These are phyloP conservation scores for Neonectria neomacrospora DNA, from an alignment of 2,329 filamentous ascomycete genomes.

Conservation along the genomic window DNA sequence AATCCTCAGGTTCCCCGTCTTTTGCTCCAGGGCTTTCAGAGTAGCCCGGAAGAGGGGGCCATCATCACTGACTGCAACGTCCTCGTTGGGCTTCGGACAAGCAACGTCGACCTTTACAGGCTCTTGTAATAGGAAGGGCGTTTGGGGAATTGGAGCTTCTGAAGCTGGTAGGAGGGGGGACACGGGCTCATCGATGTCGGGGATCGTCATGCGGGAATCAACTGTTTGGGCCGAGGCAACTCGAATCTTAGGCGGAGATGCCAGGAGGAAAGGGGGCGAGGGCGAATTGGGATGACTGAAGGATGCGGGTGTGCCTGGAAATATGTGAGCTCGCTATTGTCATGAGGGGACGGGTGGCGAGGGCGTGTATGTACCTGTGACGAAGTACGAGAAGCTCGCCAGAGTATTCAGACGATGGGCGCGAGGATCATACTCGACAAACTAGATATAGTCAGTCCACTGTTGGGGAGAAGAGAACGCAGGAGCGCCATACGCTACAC, in stretches of 20 bases:
- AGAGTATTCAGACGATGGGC: constrained; percentile 89
- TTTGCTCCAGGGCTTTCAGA: constrained; percentile 95
- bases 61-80: constrained; percentile 87
- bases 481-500: constrained; percentile 75
- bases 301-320: constrained; percentile 56
- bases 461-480: background rate
- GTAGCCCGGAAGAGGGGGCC: constrained; percentile 96
- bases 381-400: constrained; percentile 95
- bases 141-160: constrained; percentile 50
- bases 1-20: constrained; percentile 91
- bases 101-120: constrained; percentile 87
- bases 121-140: constrained; percentile 51
- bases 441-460: constrained; percentile 61
- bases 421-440: constrained; percentile 96
- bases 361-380: constrained; percentile 71
- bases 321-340: constrained; percentile 30
- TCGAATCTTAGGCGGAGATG: constrained; percentile 79
- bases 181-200: constrained; percentile 71
- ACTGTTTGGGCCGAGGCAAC: constrained; percentile 89
- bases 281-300: constrained; percentile 72
- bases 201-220: constrained; percentile 81
- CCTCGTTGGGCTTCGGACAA: constrained; percentile 85
- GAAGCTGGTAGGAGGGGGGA: constrained; percentile 59
- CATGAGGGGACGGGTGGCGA: constrained; percentile 7
- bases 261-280: constrained; percentile 78